phyloP scores from a whole-genome alignment of 352 stramenopile genomes.

The Phytophthora uliginosa region DNA sequence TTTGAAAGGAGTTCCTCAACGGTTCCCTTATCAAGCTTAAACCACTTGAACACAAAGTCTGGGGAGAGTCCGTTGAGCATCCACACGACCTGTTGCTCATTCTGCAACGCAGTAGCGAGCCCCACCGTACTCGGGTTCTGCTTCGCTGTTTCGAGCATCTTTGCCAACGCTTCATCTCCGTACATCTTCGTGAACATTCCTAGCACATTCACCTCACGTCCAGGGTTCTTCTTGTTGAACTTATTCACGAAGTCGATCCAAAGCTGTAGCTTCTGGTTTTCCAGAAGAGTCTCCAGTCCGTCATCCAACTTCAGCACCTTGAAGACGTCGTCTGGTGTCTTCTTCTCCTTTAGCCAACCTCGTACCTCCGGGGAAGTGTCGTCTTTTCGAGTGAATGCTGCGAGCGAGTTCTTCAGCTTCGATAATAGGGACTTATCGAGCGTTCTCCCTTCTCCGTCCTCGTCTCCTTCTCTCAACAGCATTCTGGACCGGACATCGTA shows the following conservation, averaged over 20 bases:
- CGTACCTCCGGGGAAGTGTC: background rate
- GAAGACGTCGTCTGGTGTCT: background rate
- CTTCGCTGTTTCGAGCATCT: background rate
- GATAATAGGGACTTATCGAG: background rate
- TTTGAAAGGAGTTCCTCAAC: background rate
- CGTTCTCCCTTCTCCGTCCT: background rate
- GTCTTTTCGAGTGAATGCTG: too few species aligned
- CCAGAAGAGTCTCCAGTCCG: background rate
- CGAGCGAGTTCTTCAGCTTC: background rate
- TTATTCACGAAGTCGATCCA: background rate
- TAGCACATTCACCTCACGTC: background rate
- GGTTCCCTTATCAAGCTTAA: background rate
- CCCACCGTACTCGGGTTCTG: background rate
- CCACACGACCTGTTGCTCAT: background rate
- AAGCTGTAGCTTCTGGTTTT: background rate
- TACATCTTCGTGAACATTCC: background rate
- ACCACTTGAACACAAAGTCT: background rate
- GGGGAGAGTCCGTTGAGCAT: background rate
- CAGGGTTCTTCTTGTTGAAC: background rate
- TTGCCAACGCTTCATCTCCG: background rate
- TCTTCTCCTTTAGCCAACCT: background rate
- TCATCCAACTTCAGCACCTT: background rate
- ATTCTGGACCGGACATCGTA: background rate
- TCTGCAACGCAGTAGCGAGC: background rate
- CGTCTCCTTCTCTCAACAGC: background rate